Evolutionary conservation across 2,329 filamentous ascomycete species (phyloP).

Genomic region (Nannizzia gypsea): DNA sequence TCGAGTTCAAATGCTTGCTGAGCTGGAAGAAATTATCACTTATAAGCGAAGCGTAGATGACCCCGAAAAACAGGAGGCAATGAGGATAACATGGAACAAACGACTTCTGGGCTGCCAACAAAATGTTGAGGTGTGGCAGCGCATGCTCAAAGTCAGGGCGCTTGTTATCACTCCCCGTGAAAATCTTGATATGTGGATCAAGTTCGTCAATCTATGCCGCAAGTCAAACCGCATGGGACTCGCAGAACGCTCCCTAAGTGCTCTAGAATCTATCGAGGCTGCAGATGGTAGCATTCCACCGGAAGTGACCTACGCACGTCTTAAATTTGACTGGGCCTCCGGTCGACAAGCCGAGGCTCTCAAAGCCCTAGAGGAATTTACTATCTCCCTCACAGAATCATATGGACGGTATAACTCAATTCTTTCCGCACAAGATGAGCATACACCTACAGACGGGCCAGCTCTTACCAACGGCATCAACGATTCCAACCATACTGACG

Average conservation of each 20-base stretch:
- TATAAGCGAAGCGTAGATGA: constrained; percentile 84
- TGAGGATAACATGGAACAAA: constrained; percentile 92
- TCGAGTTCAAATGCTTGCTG: constrained; percentile 95
- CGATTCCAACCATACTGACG: constrained; percentile 31
- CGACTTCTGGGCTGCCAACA: constrained; percentile 89
- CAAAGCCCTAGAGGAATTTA: constrained; percentile 51
- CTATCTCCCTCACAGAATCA: constrained; percentile 47
- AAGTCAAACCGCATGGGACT: constrained; percentile 91
- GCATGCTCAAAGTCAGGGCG: constrained; percentile 89
- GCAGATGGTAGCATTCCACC: constrained; percentile 42
- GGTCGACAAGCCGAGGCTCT: constrained; percentile 55
- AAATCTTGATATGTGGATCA: constrained; percentile 99
- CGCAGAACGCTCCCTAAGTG: constrained; percentile 87
- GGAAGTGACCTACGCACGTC: constrained; percentile 86
- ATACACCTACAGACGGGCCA: constrained; percentile 33
- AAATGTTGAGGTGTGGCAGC: constrained; percentile 96
- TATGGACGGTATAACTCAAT: constrained; percentile 37
- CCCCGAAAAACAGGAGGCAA: constrained; percentile 73
- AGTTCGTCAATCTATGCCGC: constrained; percentile 94
- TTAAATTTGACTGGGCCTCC: constrained; percentile 93
- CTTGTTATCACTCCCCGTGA: constrained; percentile 84
- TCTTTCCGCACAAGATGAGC: constrained; percentile 27
- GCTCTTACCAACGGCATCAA: constrained; percentile 37
- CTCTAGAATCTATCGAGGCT: constrained; percentile 59
- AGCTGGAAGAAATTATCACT: constrained; percentile 92